Conservation (phyloP, 805 yeast genomes). For the Yarrowia divulgata region DNA sequence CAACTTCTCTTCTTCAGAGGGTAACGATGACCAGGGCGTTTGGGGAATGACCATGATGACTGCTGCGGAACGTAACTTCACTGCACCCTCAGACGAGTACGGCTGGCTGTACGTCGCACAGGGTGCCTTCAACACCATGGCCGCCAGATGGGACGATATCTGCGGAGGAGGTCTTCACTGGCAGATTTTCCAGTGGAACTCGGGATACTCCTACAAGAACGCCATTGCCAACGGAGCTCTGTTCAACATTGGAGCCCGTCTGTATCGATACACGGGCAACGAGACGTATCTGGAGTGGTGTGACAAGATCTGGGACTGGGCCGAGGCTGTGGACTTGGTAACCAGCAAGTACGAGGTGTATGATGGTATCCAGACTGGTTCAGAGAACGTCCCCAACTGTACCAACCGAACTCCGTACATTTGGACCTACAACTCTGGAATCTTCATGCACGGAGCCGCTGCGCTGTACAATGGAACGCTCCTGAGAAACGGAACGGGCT, state of each 20-base stretch:
- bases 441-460: conserved; percentile 72
- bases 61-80: conserved; percentile 88
- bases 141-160: conserved; percentile 79
- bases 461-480: conserved; percentile 60
- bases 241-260: conserved; percentile 84
- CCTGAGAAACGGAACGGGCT: conserved; percentile 50
- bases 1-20: conserved; percentile 90
- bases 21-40: conserved; percentile 97
- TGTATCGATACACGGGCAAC: conserved; percentile 83
- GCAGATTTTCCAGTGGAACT: conserved; percentile 95
- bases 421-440: conserved; percentile 80
- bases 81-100: conserved; percentile 72
- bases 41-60: conserved; percentile 95
- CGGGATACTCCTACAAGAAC: conserved; percentile 93
- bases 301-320: conserved; percentile 82
- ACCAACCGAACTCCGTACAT: conserved; percentile 58
- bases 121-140: conserved; percentile 91
- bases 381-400: conserved; percentile 55
- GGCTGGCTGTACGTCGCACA: conserved; percentile 86
- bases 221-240: conserved; percentile 87
- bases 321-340: conserved; percentile 61
- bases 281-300: conserved; percentile 77
- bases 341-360: conserved; percentile 54
- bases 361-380: conserved; percentile 50
- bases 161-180: conserved; percentile 94